Base-by-base conservation (phyloP, 257 asterid species). In the Gentiana straminea region DNA sequence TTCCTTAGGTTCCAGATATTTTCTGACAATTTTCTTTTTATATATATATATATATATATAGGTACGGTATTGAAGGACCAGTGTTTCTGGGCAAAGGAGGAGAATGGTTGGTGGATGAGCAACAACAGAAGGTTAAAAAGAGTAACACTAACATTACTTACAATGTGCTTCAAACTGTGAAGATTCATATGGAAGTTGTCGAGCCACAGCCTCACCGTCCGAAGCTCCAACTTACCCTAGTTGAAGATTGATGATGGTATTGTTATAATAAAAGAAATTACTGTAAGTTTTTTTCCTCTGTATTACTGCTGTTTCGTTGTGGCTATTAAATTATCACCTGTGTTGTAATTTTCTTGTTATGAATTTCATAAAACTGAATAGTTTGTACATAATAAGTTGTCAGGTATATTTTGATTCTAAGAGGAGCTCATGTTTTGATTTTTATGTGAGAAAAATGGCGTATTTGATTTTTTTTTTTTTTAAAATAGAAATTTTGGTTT, bases 201-300 rank as follows among this genome's bases (percentile, higher is more conserved):
- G 92, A 83, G 79, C 95, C 92, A 8, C 96, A 91, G 71, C 98
- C 98, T n/a, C 80, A 86, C 73, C 71, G 98, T 71, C 96, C 96
- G 3, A 84, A 86, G 68, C 98, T 91, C n/a, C 77, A 87, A 60
- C 89, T 91, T 53, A 76, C 94, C 33, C 82, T 90, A 49, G 57
- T 73, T 59, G 80, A 75, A 56, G 46, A 63, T 3, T 41, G 46
- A 41, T 7, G 46, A 10, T 10, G 46, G 4, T 2, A 0, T 24
- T 24, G 24, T 24, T 47, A 2, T 37, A 9, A 3, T 9, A 7
- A 10, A 41, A 41, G 8, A 10, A 41, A 41, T 41, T 2, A 41
- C 8, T 41, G 9, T 7, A 2, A 41, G 46, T 7, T 41, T 41
- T 4, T 60, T 4, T 60, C 33, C 38, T 3, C 39, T 7, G 46